Evolutionary conservation across 2,329 filamentous ascomycete species (phyloP), one percentile per base, ranked within the genome.

Genomic region (Colletotrichum destructivum): DNA sequence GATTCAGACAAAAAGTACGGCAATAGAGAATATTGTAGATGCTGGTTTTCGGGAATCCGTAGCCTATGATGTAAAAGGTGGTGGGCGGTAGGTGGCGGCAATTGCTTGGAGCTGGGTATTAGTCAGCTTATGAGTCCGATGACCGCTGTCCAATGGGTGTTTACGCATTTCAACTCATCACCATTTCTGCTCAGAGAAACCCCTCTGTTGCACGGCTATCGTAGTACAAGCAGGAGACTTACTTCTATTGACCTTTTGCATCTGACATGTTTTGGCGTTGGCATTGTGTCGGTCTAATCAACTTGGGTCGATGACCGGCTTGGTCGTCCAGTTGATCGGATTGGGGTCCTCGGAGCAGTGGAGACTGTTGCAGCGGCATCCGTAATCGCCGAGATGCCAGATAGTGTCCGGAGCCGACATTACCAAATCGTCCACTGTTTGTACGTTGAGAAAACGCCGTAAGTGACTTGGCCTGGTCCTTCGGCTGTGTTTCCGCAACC

Each of bases 11-110:
- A 59, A n/a, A 11, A 11, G 46, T 23, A 38, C 18, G 16, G 21
- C 18, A 15, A 52, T 83, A 82, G 54, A 80, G 72, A 55, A 83
- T 78, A 64, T 81, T 82, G 76, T 81, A 81, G 42, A 77, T 71
- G 21, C 80, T 78, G 47, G 84, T 85, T 67, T 82, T 80, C 54
- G 46, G 38, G 16, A 60, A 55, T 38, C 35, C 35, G 35, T 57
- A 63, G 65, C 54, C 69, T 57, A 72, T 69, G 69, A 72, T 72
- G 66, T 69, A 56, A 64, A 72, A 69, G 69, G 65, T 64, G 21
- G 38, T 55, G 69, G 69, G 69, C 69, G 69, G 69, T 72, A 69
- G 65, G 69, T 69, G 65, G 65, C 69, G 69, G 69, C 69, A 72
- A 21, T 69, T 71, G n/a, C 8, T 5, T 5, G 5, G 2, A 16